Percentiles rank a stretch among this genome's conserved stretches.
Conservation (phyloP, 164 flowering plant genomes). For the Vitis rotundifolia region DNA sequence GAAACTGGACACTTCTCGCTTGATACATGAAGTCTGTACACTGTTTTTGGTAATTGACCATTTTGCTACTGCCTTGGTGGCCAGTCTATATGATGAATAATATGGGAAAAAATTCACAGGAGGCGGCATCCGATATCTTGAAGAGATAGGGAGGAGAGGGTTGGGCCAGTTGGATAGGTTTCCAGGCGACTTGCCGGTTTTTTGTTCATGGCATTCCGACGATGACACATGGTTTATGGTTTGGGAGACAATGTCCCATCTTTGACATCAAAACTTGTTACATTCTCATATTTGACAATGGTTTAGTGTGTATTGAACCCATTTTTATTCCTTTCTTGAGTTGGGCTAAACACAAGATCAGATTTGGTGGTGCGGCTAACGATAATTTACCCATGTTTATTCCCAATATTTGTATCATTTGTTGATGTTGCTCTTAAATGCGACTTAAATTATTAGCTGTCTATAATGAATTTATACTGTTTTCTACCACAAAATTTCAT, state of each 20-base stretch:
- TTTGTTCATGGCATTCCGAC: constrained; percentile 24
- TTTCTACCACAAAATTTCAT: no score
- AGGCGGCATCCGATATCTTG: constrained; percentile 68
- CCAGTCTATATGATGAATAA: not conserved
- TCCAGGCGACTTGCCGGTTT: constrained; percentile 21
- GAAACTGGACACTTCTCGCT: not conserved
- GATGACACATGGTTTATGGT: constrained; percentile 6
- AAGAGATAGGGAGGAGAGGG: constrained; percentile 13
- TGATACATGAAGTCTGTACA: not conserved
- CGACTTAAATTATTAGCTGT: no score
- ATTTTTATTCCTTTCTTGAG: constrained; percentile 15
- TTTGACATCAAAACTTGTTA: constrained; percentile 5
- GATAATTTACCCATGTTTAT: not conserved
- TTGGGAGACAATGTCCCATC: constrained; percentile 4
- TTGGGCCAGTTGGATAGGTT: constrained; percentile 2
- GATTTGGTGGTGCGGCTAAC: constrained; percentile 17
- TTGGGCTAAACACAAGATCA: constrained; percentile 3
- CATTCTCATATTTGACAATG: constrained; percentile 10
- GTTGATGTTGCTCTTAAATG: no score
- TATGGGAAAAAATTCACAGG: constrained; percentile 33
- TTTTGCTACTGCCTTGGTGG: no score
- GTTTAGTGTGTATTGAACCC: constrained; percentile 13
- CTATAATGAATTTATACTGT: no score
- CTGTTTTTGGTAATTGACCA: no score
- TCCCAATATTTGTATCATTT: no score